Conservation (phyloP, 2,329 filamentous ascomycete genomes). For the Phaeomoniella chlamydospora region DNA sequence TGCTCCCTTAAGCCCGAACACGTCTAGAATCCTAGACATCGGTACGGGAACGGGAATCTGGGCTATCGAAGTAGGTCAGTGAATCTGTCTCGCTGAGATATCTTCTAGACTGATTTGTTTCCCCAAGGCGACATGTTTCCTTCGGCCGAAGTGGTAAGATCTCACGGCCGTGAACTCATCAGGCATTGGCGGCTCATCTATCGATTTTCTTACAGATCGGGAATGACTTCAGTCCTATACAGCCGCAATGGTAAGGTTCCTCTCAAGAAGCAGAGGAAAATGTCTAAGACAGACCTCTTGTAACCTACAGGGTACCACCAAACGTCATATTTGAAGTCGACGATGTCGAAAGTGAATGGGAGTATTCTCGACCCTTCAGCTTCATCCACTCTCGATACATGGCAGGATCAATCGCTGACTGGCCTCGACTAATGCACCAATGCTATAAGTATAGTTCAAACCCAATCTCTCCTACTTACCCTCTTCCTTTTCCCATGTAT, state of each 20-base stretch:
- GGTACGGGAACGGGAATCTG: constrained; percentile 13
- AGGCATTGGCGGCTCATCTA: neutral
- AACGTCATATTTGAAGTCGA: constrained; percentile 44
- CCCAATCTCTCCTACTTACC: no score
- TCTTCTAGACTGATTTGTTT: neutral
- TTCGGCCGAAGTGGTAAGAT: constrained; percentile 9
- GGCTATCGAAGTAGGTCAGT: constrained; percentile 12
- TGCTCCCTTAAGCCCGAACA: constrained; percentile 8
- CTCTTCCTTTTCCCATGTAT: neutral
- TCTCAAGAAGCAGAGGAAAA: neutral
- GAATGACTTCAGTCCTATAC: constrained; percentile 16
- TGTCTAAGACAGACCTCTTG: neutral
- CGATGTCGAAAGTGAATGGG: constrained; percentile 42
- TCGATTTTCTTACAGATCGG: constrained; percentile 6
- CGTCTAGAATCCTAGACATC: constrained; percentile 9
- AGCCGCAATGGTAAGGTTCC: constrained; percentile 8
- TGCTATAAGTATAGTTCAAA: constrained; percentile 28
- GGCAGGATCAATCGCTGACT: constrained; percentile 41
- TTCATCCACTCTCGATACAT: constrained; percentile 47
- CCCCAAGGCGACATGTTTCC: constrained; percentile 13
- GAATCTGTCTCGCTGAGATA: constrained; percentile 4
- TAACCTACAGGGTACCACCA: constrained; percentile 28
- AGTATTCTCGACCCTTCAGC: constrained; percentile 42
- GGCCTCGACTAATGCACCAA: constrained; percentile 33
- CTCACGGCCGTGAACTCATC: neutral